phyloP scores from a whole-genome alignment of 768 basidiomycete species.

The Mycena metata region DNA sequence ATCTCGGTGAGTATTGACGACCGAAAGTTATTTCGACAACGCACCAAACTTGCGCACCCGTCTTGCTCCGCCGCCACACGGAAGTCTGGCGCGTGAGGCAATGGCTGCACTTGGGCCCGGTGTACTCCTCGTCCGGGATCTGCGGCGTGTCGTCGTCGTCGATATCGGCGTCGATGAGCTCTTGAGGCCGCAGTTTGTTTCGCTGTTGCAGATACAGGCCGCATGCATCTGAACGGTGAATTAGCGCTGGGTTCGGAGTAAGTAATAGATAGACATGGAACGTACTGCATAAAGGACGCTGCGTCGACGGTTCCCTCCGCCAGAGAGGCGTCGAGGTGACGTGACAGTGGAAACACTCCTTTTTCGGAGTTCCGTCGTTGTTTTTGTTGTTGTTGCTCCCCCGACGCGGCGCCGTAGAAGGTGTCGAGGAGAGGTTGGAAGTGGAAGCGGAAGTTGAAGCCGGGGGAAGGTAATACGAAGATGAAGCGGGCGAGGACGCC shows the following conservation, averaged over 20 bases:
- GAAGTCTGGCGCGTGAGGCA: conserved; percentile 64
- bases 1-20: too few relatives aligned
- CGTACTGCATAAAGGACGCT: conserved; percentile 6
- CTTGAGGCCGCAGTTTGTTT: conserved; percentile 8
- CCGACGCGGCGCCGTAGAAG: too few relatives aligned
- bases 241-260: too few relatives aligned
- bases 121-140: conserved; percentile 17
- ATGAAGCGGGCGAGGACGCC: too few relatives aligned
- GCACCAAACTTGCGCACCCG: conserved; percentile 59
- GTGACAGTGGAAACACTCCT: conserved; percentile 25
- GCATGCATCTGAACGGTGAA: conserved; percentile 14
- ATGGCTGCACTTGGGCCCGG: conserved; percentile 60
- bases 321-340: conserved; percentile 26
- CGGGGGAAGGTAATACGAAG: too few relatives aligned
- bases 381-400: too few relatives aligned
- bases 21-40: too few relatives aligned
- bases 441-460: too few relatives aligned
- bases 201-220: conserved; percentile 29
- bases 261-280: too few relatives aligned
- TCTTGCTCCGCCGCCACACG: conserved; percentile 65
- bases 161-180: conserved; percentile 26
- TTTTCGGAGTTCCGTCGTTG: neutral
- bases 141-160: conserved; percentile 6
- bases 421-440: too few relatives aligned
- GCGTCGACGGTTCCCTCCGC: conserved; percentile 28